phyloP scores from a whole-genome alignment of 129 eudicot genomes.

The Rutidosis leptorrhynchoides region DNA sequence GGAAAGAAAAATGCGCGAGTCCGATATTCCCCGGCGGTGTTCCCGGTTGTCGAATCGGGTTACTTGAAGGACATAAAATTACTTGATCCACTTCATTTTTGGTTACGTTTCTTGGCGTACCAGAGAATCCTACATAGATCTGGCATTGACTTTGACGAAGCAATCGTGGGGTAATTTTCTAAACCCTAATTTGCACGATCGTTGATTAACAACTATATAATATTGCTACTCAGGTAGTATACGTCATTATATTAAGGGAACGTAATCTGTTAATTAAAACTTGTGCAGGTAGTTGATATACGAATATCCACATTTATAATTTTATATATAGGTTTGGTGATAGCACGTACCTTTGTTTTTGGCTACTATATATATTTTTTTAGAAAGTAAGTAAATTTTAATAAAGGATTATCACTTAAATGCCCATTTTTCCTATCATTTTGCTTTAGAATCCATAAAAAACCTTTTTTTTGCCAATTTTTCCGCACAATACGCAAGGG shows the following conservation, averaged over 20 bases:
- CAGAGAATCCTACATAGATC: not conserved
- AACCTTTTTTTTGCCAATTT: no score
- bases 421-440: no score
- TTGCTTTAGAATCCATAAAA: no score
- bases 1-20: constrained; percentile 14
- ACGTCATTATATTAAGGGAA: not conserved
- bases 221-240: not conserved
- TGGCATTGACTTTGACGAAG: constrained; percentile 10
- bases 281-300: not conserved
- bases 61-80: constrained; percentile 16
- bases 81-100: not conserved
- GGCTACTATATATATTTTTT: not conserved
- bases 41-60: constrained; percentile 26
- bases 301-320: not conserved
- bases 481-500: no score
- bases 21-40: constrained; percentile 31
- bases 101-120: constrained; percentile 10
- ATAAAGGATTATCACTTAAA: no score
- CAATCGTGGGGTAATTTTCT: constrained; percentile 3
- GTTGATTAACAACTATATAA: not conserved
- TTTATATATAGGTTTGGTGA: not conserved
- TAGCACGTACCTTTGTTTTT: not conserved
- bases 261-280: not conserved
- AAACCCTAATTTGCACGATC: constrained; percentile 15
- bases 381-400: no score